Base-by-base conservation (phyloP, 192 early-diverging fungal species). In the Entomortierella lignicola region DNA sequence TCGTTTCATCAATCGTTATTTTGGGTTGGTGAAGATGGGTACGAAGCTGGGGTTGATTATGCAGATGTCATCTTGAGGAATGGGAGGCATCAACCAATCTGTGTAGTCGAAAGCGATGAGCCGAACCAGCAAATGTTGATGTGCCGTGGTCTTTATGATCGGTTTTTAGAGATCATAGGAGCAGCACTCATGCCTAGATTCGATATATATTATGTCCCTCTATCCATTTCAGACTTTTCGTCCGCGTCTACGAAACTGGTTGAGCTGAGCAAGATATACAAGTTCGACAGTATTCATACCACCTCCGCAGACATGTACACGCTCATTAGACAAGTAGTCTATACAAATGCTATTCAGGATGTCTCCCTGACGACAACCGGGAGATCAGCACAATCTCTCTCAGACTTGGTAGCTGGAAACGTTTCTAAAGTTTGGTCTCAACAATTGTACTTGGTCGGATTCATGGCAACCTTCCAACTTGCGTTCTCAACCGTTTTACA, bases 361-460 rank as follows among this genome's bases (percentile, higher is more conserved):
- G 48, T 58, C 4, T 4, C 53, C 4, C 10, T 77, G 43, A 79
- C 67, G 1, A 70, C 75, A 11, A 70, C 75, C 26, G 75, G 75
- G 18, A 43, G 56, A n/a, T 79, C 75, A 4, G 32, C 53, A 0
- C 25, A 62, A 5, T 37, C 68, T 1, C n/a, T 79, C 26, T 39
- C 42, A 32, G 75, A 79, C 37, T 56, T 60, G 23, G 34, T 66
- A 1, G 20, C 53, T 3, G 63, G 63, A 18, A 70, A 66, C 26
- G 50, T 79, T 23, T 12, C 53, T 21, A 70, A 60, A 41, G 42
- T 79, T 8, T 79, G 75, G 75, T 70, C 75, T 0, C 75, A 79
- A 30, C 75, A 79, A 30, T 79, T 67, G 30, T 79, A 79, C 43
- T 27, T 79, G 11, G 70, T 44, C 20, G 75, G 75, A 30, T 79